Base-by-base conservation (phyloP, 805 yeast species). In the Ogataea siamensis region DNA sequence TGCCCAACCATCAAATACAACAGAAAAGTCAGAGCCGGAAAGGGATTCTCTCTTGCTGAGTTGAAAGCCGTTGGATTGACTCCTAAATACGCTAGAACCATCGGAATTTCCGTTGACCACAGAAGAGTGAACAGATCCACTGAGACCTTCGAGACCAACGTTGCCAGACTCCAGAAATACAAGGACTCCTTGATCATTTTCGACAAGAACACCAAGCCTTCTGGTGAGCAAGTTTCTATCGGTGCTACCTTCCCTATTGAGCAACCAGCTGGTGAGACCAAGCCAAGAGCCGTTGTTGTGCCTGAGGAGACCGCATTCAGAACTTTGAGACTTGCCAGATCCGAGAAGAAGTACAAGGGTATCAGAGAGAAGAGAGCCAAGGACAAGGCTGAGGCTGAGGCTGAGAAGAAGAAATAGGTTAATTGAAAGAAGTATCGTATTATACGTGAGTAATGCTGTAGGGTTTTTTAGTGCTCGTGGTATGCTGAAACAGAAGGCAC, bases 1-100 rank as follows among this genome's bases (percentile, higher is more conserved):
- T 91, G 95, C 66, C 99, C 99, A 74, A 89, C 99, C 63, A 74
- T 87, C 78, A 86, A 80, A 76, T 93, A 93, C 91, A 93, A 93
- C 95, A 87, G 97, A 83, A 91, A 88, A 76, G 87, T 89, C 60
- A 88, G 99, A 81, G 95, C 96, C 63, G 99, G 99, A 76, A 88
- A 93, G 78, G 99, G 99, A 71, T 93, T 93, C 87, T 78, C 98
- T 61, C 78, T 89, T 57, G 94, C 94, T 70, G 99, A 93, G 83
- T 73, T 93, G 66, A 91, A 91, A 81, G 96, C 96, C 68, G 97
- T 87, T 68, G 96, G 96, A 66, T 79, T 87, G 64, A 73, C 89
- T 63, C 73, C 88, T 57, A 86, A 88, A 72, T 87, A 87, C 76
- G 99, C 99, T 68, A 88, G 95, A 83, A 84, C 98, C 66, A 72